Evolutionary conservation across 2,329 filamentous ascomycete species (phyloP).

Genomic region (Fusarium musae): DNA sequence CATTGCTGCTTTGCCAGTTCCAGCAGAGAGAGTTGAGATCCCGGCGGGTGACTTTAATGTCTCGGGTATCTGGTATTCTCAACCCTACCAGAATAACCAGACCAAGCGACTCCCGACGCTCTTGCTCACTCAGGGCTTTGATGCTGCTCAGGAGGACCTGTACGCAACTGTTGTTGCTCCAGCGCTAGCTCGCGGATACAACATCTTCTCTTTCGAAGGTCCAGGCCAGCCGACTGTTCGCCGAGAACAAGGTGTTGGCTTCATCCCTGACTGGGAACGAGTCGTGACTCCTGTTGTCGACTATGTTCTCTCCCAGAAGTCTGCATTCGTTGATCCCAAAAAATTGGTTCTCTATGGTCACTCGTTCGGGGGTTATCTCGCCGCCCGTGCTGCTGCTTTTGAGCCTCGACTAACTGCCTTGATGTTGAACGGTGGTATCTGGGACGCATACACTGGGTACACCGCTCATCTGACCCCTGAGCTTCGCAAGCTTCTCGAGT

Average conservation of each 20-base stretch:
- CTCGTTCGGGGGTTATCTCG: slow-evolving; percentile 30
- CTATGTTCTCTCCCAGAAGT: not conserved
- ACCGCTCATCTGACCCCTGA: not conserved
- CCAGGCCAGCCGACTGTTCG: slow-evolving; percentile 26
- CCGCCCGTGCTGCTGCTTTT: slow-evolving; percentile 26
- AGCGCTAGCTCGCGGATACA: slow-evolving; percentile 19
- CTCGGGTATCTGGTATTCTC: slow-evolving; percentile 50
- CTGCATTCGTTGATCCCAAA: not conserved
- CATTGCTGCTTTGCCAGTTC: slow-evolving; percentile 48
- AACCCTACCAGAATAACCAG: not conserved
- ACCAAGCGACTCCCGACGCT: slow-evolving; percentile 1
- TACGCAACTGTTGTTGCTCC: slow-evolving; percentile 11
- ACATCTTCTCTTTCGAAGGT: slow-evolving; percentile 21
- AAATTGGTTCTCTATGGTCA: slow-evolving; percentile 1
- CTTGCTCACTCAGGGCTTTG: slow-evolving; percentile 19
- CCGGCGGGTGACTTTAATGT: slow-evolving; percentile 46
- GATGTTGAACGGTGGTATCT: slow-evolving; percentile 18
- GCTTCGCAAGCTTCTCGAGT: slow-evolving; percentile 1
- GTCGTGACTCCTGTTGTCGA: slow-evolving; percentile 13
- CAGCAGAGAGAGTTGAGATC: slow-evolving; percentile 51
- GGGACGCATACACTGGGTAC: slow-evolving; percentile 28
- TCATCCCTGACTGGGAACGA: slow-evolving; percentile 33
- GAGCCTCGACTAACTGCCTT: slow-evolving; percentile 13
- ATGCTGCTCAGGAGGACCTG: slow-evolving; percentile 28
- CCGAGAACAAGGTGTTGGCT: slow-evolving; percentile 15